phyloP scores from a whole-genome alignment of 192 early-diverging fungal species.

The Kickxella alabastrina region DNA sequence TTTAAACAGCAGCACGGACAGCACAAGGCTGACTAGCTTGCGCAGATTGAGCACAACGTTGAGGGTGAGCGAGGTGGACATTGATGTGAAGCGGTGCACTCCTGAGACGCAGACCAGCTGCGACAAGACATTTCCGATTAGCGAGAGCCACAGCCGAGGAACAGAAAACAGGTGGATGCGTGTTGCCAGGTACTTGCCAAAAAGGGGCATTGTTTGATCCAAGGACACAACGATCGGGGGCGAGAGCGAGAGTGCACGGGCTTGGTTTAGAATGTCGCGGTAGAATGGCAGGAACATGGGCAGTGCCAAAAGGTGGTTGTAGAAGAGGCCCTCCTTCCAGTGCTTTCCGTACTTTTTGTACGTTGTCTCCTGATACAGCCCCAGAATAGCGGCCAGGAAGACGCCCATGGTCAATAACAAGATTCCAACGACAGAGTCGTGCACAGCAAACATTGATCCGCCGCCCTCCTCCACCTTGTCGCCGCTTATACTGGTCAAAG shows the following conservation, averaged over 20 bases:
- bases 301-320: slow-evolving; percentile 75
- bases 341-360: slow-evolving; percentile 72
- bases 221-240: slow-evolving; percentile 18
- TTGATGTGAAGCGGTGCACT: slow-evolving; percentile 73
- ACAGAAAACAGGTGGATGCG: slow-evolving; percentile 37
- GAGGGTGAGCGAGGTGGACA: slow-evolving; percentile 75
- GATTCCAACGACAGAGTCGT: slow-evolving; percentile 66
- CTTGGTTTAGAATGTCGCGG: slow-evolving; percentile 59
- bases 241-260: slow-evolving; percentile 45
- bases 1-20: slow-evolving; percentile 76
- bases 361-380: slow-evolving; percentile 77
- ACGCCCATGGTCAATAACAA: slow-evolving; percentile 65
- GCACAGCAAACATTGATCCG: not conserved
- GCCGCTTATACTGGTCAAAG: slow-evolving; percentile 43
- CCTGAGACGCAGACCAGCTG: slow-evolving; percentile 90
- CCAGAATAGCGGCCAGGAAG: slow-evolving; percentile 73
- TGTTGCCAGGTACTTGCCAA: not conserved
- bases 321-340: slow-evolving; percentile 90
- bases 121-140: slow-evolving; percentile 67
- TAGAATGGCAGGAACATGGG: slow-evolving; percentile 77
- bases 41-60: slow-evolving; percentile 84
- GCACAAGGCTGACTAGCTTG: slow-evolving; percentile 76
- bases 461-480: not conserved
- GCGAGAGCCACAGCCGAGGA: slow-evolving; percentile 69
- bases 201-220: not conserved